These are phyloP conservation scores for Aspergillus ellipticus DNA, from an alignment of 495 filamentous ascomycete genomes.

Conservation along the genomic window DNA sequence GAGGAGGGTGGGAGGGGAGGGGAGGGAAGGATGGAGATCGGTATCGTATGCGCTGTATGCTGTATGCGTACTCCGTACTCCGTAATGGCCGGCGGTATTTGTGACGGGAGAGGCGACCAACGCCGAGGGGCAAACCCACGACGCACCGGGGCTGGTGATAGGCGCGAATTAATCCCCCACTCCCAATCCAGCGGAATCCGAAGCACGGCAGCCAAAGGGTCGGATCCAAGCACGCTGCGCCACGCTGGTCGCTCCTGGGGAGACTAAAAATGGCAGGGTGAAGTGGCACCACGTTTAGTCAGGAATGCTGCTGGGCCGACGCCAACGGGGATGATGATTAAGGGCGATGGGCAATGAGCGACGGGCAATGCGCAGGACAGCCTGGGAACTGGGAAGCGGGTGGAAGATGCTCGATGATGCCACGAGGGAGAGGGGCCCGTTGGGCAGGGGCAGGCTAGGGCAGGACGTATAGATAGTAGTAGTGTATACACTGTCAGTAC, in stretches of 20 bases:
- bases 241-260: neutral
- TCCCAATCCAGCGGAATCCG: no score
- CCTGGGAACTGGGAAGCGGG: neutral
- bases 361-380: neutral
- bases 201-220: neutral
- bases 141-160: neutral
- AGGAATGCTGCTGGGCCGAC: neutral
- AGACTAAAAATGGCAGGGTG: slow-evolving; percentile 11
- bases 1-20: neutral
- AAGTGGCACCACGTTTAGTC: slow-evolving; percentile 18
- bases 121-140: slow-evolving; percentile 4
- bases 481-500: no score
- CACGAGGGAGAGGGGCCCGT: neutral
- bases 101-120: neutral
- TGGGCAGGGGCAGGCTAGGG: neutral
- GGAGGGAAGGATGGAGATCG: neutral
- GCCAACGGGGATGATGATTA: slow-evolving; percentile 7
- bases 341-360: no score
- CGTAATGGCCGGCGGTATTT: no score
- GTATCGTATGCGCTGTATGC: neutral
- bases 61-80: neutral
- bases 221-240: slow-evolving; percentile 9
- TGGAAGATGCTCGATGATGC: slow-evolving; percentile 18
- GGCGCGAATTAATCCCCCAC: neutral
- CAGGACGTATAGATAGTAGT: no score